Conservation (phyloP, 2,329 filamentous ascomycete genomes). For the Sporothrix pseudoabietina region DNA sequence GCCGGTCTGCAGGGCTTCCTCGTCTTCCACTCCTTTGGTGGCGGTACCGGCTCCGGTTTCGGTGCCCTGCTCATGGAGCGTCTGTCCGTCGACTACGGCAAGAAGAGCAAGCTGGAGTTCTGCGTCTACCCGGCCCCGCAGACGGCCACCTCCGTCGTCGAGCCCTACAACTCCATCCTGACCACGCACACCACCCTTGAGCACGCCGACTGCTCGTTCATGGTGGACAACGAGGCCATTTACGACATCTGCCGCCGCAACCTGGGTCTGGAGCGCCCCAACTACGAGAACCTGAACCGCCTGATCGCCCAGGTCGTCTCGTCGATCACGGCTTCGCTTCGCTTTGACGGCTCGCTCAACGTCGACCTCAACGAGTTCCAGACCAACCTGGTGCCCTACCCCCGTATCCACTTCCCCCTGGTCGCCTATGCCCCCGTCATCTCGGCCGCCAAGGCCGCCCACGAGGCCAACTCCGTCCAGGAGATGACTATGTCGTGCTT, state of each 20-base stretch:
- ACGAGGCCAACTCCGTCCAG: slow-evolving; percentile 97
- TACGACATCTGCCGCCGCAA: slow-evolving; percentile 99
- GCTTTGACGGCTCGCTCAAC: slow-evolving; percentile 98
- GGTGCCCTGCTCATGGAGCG: slow-evolving; percentile 98
- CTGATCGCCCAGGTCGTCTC: slow-evolving; percentile 98
- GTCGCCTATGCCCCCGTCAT: slow-evolving; percentile 94
- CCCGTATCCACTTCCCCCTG: slow-evolving; percentile 98
- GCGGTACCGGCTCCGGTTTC: slow-evolving; percentile 97
- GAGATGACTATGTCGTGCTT: slow-evolving; percentile 99
- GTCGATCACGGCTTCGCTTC: slow-evolving; percentile 96
- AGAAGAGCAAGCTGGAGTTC: slow-evolving; percentile 99
- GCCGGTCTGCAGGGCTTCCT: slow-evolving; percentile 98
- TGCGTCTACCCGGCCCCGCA: slow-evolving; percentile 98
- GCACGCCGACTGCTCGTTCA: slow-evolving; percentile 99
- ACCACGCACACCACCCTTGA: slow-evolving; percentile 98
- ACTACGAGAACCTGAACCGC: slow-evolving; percentile 98
- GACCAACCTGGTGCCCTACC: slow-evolving; percentile 98
- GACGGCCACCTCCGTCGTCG: slow-evolving; percentile 94
- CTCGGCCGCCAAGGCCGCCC: slow-evolving; percentile 90
- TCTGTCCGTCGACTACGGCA: slow-evolving; percentile 97
- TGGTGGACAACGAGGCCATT: slow-evolving; percentile 99
- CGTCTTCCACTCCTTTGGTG: slow-evolving; percentile 99
- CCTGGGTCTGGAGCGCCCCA: slow-evolving; percentile 93
- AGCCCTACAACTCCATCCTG: slow-evolving; percentile 99
- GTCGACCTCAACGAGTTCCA: slow-evolving; percentile 99